Evolutionary conservation across 2,329 filamentous ascomycete genomes (phyloP).

Genomic region (Aspergillus awamori): DNA sequence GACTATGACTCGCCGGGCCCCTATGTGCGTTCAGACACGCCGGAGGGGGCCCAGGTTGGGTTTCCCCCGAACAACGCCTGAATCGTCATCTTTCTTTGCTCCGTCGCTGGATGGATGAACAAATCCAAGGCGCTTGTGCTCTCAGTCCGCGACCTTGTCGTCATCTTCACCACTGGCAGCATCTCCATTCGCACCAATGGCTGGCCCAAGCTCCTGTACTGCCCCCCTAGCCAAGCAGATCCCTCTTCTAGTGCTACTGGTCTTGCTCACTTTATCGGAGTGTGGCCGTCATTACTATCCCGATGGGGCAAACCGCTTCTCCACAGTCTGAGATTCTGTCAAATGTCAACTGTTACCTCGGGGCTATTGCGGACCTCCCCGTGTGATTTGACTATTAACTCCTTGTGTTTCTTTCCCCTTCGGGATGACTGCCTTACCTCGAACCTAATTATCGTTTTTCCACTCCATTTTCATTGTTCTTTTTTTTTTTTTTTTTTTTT

Average conservation of each 20-base stretch:
- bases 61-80: constrained; percentile 7
- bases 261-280: constrained; percentile 12
- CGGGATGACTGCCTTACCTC: background rate
- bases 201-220: constrained; percentile 38
- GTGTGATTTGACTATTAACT: background rate
- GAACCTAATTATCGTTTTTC: constrained; percentile 13
- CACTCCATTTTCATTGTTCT: constrained; percentile 9
- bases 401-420: constrained; percentile 3
- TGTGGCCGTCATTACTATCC: constrained; percentile 1
- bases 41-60: background rate
- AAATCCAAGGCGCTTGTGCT: constrained; percentile 1
- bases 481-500: constrained; percentile 15
- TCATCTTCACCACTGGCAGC: constrained; percentile 24
- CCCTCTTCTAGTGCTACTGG: constrained; percentile 25
- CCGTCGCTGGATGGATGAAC: constrained; percentile 12
- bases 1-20: constrained; percentile 27
- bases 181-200: constrained; percentile 22
- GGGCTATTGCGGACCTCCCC: background rate
- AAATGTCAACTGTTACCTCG: background rate
- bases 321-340: constrained; percentile 22
- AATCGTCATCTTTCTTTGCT: constrained; percentile 13
- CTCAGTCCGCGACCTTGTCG: constrained; percentile 14
- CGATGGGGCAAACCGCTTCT: constrained; percentile 16
- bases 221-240: constrained; percentile 32
- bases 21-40: constrained; percentile 16